Evolutionary conservation across 2,329 filamentous ascomycete species (phyloP), one percentile per base, ranked within the genome.

Genomic region (Xylariomycetidae sp.): DNA sequence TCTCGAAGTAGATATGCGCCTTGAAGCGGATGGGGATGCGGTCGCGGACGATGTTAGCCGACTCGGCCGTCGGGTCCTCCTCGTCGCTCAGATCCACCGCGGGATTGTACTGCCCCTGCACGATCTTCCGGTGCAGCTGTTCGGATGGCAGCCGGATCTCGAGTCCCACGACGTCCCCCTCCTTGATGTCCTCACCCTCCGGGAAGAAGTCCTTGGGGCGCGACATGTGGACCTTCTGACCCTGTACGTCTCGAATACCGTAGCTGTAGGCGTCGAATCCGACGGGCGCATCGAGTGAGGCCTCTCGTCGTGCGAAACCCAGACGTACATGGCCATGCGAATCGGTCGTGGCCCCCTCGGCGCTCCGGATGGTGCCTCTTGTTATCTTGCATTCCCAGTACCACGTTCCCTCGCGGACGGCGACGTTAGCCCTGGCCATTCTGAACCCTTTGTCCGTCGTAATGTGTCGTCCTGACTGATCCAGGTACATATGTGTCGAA

Each of bases 311-410:
- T 3, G 85, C 84, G 67, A 87, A 96, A 4, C 93, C 93, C 55
- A 96, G 76, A 6, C 92, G 83, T 16, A 96, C 81, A 53, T 72
- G 85, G 51, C 68, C 72, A 26, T 67, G 70, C 32, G 71, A 67
- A 19, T 69, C 63, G 12, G 61, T 54, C 28, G 66, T 69, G 20
- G 58, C 57, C 5, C 67, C 65, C 3, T 58, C 54, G 8, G 64
- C 59, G 28, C 60, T 60, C 31, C 60, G 59, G 3, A 75, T 66
- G 25, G 85, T 79, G 22, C 92, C 92, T 44, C 80, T 78, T 8
- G 89, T 81, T 34, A 98, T 78, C 52, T 85, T 89, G 59, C 90
- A 88, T 61, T 98, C 92, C 70, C 88, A 98, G 59, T 93, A 98
- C 69, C 86, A 87, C 19, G 85, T 76, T 1, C 92, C 92, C 59